Evolutionary conservation across 768 basidiomycete genomes (phyloP).

Genomic region (Termitomyces sp.): DNA sequence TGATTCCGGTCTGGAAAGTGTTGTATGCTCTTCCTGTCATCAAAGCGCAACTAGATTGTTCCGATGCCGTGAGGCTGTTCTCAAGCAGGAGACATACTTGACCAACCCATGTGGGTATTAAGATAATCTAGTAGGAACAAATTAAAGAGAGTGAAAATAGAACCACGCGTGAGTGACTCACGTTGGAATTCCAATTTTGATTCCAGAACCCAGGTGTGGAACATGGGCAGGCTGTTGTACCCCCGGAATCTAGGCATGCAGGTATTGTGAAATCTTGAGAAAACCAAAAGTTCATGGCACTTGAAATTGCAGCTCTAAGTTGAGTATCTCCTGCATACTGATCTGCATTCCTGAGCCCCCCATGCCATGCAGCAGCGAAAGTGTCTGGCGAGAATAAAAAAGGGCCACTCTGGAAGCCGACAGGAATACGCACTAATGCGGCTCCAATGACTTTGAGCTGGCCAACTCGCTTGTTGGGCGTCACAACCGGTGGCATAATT

Average conservation of each 20-base stretch:
- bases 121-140: constrained; percentile 41
- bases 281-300: constrained; percentile 64
- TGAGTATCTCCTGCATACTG: constrained; percentile 36
- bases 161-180: constrained; percentile 18
- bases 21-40: constrained; percentile 50
- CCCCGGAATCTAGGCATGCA: constrained; percentile 53
- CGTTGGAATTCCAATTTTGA: constrained; percentile 62
- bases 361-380: constrained; percentile 55
- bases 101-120: constrained; percentile 54
- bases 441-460: constrained; percentile 55
- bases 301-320: constrained; percentile 35
- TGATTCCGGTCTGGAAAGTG: constrained; percentile 16
- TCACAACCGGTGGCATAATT: constrained; percentile 61
- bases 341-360: constrained; percentile 37
- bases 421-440: constrained; percentile 36
- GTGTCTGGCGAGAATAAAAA: constrained; percentile 28
- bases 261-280: constrained; percentile 48
- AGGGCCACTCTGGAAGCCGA: neutral
- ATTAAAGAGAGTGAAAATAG: neutral
- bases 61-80: constrained; percentile 34
- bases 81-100: constrained; percentile 53
- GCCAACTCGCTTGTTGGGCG: constrained; percentile 66
- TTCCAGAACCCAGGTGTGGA: constrained; percentile 44
- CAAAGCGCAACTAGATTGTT: constrained; percentile 39
- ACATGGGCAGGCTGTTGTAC: constrained; percentile 50